phyloP scores from a whole-genome alignment of 306 rosid species.

The Phaseolus lunatus region DNA sequence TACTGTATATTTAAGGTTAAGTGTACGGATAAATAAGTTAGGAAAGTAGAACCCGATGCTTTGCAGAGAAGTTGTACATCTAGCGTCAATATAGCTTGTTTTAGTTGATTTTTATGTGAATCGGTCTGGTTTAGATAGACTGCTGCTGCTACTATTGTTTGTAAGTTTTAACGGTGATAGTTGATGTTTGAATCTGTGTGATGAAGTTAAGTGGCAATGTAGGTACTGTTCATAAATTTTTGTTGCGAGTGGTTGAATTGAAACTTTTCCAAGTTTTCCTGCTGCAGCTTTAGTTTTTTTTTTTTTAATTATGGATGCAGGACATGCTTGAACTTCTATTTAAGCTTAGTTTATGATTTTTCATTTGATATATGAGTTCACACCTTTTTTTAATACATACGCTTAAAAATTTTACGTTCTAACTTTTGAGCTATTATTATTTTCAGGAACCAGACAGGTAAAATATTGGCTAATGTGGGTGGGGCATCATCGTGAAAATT shows the following conservation, averaged over 20 bases:
- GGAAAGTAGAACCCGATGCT: neutral
- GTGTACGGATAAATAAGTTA: neutral
- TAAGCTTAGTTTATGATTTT: constrained; percentile 12
- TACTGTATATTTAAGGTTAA: neutral
- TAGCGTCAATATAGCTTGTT: neutral
- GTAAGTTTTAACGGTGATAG: neutral
- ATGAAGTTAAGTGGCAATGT: neutral
- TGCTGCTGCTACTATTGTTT: constrained; percentile 8
- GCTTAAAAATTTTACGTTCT: neutral
- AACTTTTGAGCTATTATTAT: constrained; percentile 37
- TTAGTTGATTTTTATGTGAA: constrained; percentile 12
- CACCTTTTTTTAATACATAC: neutral
- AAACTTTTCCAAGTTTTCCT: neutral
- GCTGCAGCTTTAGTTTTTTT: neutral
- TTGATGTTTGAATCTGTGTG: constrained; percentile 30
- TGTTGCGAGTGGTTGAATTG: constrained; percentile 4
- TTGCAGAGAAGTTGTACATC: neutral
- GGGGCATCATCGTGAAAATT: constrained; percentile 67
- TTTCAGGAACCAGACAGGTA: constrained; percentile 44
- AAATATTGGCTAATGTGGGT: constrained; percentile 61
- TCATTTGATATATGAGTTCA: neutral
- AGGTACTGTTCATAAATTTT: neutral
- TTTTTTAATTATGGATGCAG: neutral
- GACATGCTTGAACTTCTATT: constrained; percentile 10
- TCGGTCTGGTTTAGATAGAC: neutral